Evolutionary conservation across 1,284 basidiomycete species (phyloP).

Genomic region (Fomitopsis palustris): DNA sequence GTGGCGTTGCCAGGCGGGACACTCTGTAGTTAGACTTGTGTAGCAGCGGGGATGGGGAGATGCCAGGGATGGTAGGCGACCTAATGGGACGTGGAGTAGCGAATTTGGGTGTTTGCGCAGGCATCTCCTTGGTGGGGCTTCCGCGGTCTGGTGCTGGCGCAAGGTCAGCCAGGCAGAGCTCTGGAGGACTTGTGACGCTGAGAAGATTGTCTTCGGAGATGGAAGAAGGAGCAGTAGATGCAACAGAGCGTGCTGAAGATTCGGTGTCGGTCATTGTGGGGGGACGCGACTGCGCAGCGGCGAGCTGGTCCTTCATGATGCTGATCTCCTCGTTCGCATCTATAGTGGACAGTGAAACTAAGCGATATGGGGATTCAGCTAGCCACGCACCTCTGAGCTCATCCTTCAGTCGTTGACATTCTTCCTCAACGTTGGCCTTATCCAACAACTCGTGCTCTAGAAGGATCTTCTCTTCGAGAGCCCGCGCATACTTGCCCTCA

Average conservation of each 20-base stretch:
- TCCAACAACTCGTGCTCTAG: constrained; percentile 95
- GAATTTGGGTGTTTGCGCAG: constrained; percentile 17
- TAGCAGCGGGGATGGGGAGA: constrained; percentile 47
- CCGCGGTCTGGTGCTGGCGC: constrained; percentile 44
- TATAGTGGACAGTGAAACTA: constrained; percentile 26
- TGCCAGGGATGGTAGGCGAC: constrained; percentile 25
- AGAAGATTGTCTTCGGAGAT: constrained; percentile 54
- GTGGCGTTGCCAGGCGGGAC: constrained; percentile 40
- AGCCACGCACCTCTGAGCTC: constrained; percentile 78
- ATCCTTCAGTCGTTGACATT: constrained; percentile 89
- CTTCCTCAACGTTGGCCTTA: constrained; percentile 89
- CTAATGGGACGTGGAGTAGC: constrained; percentile 22
- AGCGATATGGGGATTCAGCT: constrained; percentile 1
- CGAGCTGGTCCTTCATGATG: constrained; percentile 76
- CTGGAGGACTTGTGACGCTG: constrained; percentile 51
- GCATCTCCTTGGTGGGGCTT: constrained; percentile 22
- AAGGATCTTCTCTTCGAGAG: constrained; percentile 94
- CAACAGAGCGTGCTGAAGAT: constrained; percentile 22
- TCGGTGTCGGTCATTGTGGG: constrained; percentile 22
- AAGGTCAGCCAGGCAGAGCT: constrained; percentile 60
- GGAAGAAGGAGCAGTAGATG: constrained; percentile 25
- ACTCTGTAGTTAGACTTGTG: constrained; percentile 49
- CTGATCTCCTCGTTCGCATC: constrained; percentile 85
- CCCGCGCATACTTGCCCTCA: constrained; percentile 87
- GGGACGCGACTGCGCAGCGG: constrained; percentile 34